Conservation (phyloP, 441 rosid genomes). For the Gossypium trilobum region DNA sequence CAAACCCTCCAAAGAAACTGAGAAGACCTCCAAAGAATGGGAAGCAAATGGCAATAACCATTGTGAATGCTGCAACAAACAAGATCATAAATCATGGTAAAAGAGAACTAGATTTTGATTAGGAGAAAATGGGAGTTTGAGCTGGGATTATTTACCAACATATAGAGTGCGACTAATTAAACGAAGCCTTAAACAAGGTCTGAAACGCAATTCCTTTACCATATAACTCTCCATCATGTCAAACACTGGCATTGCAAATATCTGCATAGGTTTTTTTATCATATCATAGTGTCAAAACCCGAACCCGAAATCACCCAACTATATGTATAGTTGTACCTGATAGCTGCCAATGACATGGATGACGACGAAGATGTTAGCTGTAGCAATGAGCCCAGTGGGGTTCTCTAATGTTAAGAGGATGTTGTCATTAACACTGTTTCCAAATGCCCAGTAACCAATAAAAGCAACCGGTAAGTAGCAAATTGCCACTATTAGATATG, state of each 20-base stretch:
- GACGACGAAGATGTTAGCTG: slow-evolving; percentile 64
- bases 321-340: slow-evolving; percentile 35
- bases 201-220: slow-evolving; percentile 41
- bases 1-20: slow-evolving; percentile 84
- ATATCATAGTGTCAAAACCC: background rate
- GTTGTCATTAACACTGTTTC: slow-evolving; percentile 56
- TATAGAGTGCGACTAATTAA: slow-evolving; percentile 45
- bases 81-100: background rate
- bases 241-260: slow-evolving; percentile 73
- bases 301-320: background rate
- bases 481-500: slow-evolving; percentile 52
- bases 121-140: background rate
- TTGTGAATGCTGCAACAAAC: slow-evolving; percentile 51
- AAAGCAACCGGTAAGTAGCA: slow-evolving; percentile 80
- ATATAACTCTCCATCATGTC: slow-evolving; percentile 68
- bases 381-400: slow-evolving; percentile 60
- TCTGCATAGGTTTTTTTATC: slow-evolving; percentile 16
- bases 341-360: slow-evolving; percentile 83
- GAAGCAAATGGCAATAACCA: slow-evolving; percentile 49
- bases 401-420: slow-evolving; percentile 50
- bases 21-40: slow-evolving; percentile 77
- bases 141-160: slow-evolving; percentile 41
- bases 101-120: background rate
- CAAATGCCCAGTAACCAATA: slow-evolving; percentile 45
- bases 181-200: slow-evolving; percentile 45